A percentile compares a stretch with the other conserved stretches of the same genome.
Evolutionary conservation across 352 stramenopile species (phyloP).

Genomic region (Phytophthora pinifolia): DNA sequence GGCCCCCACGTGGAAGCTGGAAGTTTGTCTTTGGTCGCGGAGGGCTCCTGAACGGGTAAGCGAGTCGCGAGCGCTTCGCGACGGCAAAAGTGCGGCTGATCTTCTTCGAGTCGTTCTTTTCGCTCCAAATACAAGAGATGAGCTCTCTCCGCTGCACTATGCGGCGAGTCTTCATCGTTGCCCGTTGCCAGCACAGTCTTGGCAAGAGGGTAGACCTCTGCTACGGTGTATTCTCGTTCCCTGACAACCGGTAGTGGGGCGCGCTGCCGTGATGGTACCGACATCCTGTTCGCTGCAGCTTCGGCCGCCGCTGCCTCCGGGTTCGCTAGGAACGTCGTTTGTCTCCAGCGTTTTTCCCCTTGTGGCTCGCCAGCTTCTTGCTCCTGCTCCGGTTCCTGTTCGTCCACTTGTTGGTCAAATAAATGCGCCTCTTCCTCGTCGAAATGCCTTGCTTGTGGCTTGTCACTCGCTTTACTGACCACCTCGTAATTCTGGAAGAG

Average conservation of each 20-base stretch:
- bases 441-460: background rate
- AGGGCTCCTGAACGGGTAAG: slow-evolving; percentile 1
- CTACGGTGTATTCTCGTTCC: slow-evolving; percentile 16
- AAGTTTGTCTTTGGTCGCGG: slow-evolving; percentile 1
- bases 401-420: background rate
- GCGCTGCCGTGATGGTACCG: background rate
- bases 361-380: slow-evolving; percentile 16
- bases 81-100: slow-evolving; percentile 2
- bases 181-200: slow-evolving; percentile 27
- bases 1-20: background rate
- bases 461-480: slow-evolving; percentile 15
- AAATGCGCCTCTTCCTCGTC: background rate
- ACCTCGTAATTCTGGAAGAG: slow-evolving; percentile 38
- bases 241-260: background rate
- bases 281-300: slow-evolving; percentile 15
- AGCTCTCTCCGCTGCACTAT: slow-evolving; percentile 24
- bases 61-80: slow-evolving; percentile 3
- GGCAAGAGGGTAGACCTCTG: slow-evolving; percentile 25
- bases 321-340: slow-evolving; percentile 26
- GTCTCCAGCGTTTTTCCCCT: slow-evolving; percentile 18
- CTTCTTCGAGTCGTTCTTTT: slow-evolving; percentile 16
- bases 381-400: slow-evolving; percentile 24
- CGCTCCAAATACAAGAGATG: slow-evolving; percentile 26
- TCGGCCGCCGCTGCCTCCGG: slow-evolving; percentile 25
- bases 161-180: slow-evolving; percentile 11